Conservation (phyloP, 2,329 filamentous ascomycete genomes). For the Penicillium sp. region DNA sequence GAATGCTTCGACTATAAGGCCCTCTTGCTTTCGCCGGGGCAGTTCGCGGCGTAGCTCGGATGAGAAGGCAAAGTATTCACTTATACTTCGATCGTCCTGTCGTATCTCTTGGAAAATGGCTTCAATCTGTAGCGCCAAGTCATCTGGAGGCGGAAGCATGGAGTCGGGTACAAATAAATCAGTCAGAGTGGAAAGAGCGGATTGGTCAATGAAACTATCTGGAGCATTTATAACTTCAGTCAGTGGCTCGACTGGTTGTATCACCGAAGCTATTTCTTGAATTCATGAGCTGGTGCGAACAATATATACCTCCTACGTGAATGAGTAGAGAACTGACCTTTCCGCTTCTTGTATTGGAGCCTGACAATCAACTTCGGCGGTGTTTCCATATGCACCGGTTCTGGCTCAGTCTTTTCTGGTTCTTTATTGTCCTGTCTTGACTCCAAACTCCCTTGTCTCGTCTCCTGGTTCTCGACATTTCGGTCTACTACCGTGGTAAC, state of each 20-base stretch:
- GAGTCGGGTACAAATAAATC: conserved; percentile 6
- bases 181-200: neutral
- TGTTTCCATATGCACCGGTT: neutral
- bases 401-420: neutral
- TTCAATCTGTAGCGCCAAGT: neutral
- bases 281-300: neutral
- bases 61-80: conserved; percentile 25
- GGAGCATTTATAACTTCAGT: neutral
- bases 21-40: conserved; percentile 18
- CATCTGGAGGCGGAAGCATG: neutral
- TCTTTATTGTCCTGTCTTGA: neutral
- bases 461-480: neutral
- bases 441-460: neutral
- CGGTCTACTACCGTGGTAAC: neutral
- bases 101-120: conserved; percentile 13
- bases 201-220: neutral
- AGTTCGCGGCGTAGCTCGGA: conserved; percentile 17
- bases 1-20: conserved; percentile 26
- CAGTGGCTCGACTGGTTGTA: neutral
- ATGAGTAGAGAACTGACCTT: neutral
- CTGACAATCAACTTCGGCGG: neutral
- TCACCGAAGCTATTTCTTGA: neutral
- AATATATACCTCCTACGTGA: neutral
- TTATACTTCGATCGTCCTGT: conserved; percentile 22
- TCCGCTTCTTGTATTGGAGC: neutral